These are phyloP conservation scores for Cyclanthera cordifolia DNA, from an alignment of 306 rosid genomes.

Conservation along the genomic window DNA sequence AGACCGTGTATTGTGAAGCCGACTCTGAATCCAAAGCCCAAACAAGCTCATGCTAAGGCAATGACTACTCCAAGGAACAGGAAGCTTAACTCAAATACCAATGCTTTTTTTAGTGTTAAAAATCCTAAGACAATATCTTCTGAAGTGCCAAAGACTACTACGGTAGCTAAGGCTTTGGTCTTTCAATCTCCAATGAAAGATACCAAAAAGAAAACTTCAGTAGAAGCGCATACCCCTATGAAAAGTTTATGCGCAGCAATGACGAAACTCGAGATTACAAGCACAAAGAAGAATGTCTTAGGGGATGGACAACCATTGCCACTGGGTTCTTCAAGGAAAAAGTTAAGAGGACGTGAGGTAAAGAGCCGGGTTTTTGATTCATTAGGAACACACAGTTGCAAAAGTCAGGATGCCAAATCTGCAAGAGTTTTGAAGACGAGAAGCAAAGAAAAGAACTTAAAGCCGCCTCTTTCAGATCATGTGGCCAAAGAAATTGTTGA, in stretches of 20 bases:
- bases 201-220: conserved; percentile 29
- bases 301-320: conserved; percentile 32
- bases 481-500: conserved; percentile 13
- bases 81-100: conserved; percentile 39
- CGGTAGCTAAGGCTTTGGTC: conserved; percentile 51
- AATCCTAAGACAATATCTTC: conserved; percentile 34
- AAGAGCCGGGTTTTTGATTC: conserved; percentile 81
- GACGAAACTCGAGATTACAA: conserved; percentile 58
- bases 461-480: conserved; percentile 22
- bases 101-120: conserved; percentile 61
- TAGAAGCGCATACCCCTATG: conserved; percentile 42
- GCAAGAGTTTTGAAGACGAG: conserved; percentile 30
- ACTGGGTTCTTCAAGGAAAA: conserved; percentile 30
- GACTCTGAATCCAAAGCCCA: conserved; percentile 57
- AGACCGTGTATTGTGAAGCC: conserved; percentile 35
- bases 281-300: conserved; percentile 39
- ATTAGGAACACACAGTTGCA: conserved; percentile 28
- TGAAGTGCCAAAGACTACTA: conserved; percentile 44
- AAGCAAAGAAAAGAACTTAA: conserved; percentile 23
- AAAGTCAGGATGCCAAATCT: conserved; percentile 30
- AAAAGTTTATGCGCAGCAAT: conserved; percentile 52
- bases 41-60: conserved; percentile 42
- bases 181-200: conserved; percentile 71
- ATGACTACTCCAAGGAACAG: conserved; percentile 73
- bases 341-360: conserved; percentile 57